Evolutionary conservation across 2,329 filamentous ascomycete genomes (phyloP).

Genomic region (Trichoderma arundinaceum): DNA sequence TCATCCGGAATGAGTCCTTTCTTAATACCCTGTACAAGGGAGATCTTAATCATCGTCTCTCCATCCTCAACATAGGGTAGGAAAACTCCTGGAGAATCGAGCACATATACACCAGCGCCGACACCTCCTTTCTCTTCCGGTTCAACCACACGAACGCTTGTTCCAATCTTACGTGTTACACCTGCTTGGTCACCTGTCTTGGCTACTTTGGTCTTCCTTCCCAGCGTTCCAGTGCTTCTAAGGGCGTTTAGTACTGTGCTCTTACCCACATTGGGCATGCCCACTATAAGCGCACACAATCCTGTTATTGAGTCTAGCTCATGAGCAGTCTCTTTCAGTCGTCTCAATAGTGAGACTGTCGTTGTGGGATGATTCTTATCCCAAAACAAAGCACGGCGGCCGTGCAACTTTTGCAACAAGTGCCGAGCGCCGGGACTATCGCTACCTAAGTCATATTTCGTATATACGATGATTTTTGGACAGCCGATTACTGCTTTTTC

Average conservation of each 20-base stretch:
- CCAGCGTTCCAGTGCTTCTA: conserved; percentile 65
- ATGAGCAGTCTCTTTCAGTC: conserved; percentile 43
- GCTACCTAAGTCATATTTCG: conserved; percentile 77
- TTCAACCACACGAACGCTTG: conserved; percentile 75
- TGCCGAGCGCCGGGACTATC: conserved; percentile 41
- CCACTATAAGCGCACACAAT: conserved; percentile 84
- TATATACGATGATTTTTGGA: conserved; percentile 84
- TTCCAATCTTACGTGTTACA: conserved; percentile 83
- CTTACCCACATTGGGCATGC: conserved; percentile 98
- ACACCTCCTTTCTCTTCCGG: conserved; percentile 50
- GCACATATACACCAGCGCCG: conserved; percentile 74
- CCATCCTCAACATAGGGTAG: conserved; percentile 86
- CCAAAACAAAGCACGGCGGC: conserved; percentile 52
- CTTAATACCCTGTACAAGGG: conserved; percentile 87
- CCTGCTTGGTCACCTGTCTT: conserved; percentile 86
- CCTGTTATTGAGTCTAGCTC: conserved; percentile 69
- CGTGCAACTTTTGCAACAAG: conserved; percentile 44
- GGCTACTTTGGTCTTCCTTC: conserved; percentile 67
- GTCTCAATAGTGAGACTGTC: conserved; percentile 49
- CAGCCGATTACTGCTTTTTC: conserved; percentile 76
- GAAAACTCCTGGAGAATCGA: conserved; percentile 95
- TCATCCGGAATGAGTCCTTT: conserved; percentile 80
- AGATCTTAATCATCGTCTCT: conserved; percentile 93
- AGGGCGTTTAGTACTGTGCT: conserved; percentile 91
- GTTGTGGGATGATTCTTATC: conserved; percentile 44